Base-by-base conservation (phyloP, 441 rosid genomes). In the Populus tomentosa region DNA sequence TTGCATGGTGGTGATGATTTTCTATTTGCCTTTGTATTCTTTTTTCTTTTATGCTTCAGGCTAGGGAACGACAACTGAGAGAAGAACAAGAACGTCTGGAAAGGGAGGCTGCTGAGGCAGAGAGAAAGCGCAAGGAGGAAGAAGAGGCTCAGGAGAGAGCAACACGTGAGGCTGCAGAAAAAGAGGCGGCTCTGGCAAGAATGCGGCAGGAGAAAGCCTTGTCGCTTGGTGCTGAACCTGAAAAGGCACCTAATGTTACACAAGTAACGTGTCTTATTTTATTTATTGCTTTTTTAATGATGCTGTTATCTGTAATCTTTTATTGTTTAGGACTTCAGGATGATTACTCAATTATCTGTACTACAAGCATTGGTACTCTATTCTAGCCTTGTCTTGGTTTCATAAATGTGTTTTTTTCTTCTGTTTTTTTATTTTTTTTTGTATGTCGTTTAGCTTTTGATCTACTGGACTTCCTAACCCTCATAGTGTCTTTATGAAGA, bases 41-140 rank as follows among this genome's bases (percentile, higher is more conserved):
- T 32, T 26, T 26, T 23, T 28, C 21, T 26, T 69, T 63, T 14
- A 74, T 63, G n/a, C 56, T 10, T 50, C 68, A 96, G 99, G 98
- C 98, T 77, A 91, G 98, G 88, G 99, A 96, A 85, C 85, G 85
- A 8, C 96, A 94, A 84, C 88, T 89, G 78, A 90, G 76, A 78
- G 97, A 96, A 80, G 98, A 92, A 88, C 86, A 89, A 80, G 97
- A 94, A 81, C 97, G 88, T 56, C 77, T 86, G 70, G 90, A 86
- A 86, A 91, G 91, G 77, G 99, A 96, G 88, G 98, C 97, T 83
- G 96, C 96, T 74, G 99, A 96, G 85, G 97, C 90, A 75, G 97
- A 89, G 85, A 89, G 84, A 87, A 94, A 89, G 86, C 92, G 35
- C 11, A 91, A 88, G 81, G 99, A 94, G 84, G 98, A 91, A 79